A percentile compares a stretch with the other conserved stretches of the same genome.
Evolutionary conservation across 2,329 filamentous ascomycete genomes (phyloP).

Genomic region (Metarhizium anisopliae): DNA sequence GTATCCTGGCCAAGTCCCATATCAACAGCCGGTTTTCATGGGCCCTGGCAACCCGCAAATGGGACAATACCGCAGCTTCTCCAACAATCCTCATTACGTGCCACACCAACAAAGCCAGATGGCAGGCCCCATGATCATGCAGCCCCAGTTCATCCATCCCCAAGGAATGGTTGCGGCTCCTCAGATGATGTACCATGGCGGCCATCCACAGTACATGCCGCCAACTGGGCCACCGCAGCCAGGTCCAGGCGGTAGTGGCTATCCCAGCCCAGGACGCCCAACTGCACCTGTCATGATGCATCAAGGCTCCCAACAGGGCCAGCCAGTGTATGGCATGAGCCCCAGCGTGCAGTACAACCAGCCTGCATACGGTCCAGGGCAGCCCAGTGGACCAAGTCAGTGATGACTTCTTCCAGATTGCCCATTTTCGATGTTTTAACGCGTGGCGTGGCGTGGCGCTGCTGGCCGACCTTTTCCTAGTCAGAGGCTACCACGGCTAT

Average conservation of each 20-base stretch:
- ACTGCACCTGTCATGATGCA: slow-evolving; percentile 86
- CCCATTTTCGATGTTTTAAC: background rate
- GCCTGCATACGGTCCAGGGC: slow-evolving; percentile 61
- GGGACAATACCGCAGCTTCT: slow-evolving; percentile 60
- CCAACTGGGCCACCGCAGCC: slow-evolving; percentile 46
- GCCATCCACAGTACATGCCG: slow-evolving; percentile 55
- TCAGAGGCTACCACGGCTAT: background rate
- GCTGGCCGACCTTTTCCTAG: background rate
- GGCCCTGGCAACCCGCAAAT: slow-evolving; percentile 62
- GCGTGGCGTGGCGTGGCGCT: background rate
- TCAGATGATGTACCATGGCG: slow-evolving; percentile 76
- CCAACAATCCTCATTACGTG: slow-evolving; percentile 62
- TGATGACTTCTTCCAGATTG: slow-evolving; percentile 19
- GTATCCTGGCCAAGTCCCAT: slow-evolving; percentile 63
- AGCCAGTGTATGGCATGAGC: slow-evolving; percentile 68
- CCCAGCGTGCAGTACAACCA: slow-evolving; percentile 67
- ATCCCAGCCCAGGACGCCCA: slow-evolving; percentile 77
- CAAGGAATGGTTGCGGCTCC: slow-evolving; percentile 60
- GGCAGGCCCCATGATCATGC: slow-evolving; percentile 76
- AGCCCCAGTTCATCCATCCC: slow-evolving; percentile 65
- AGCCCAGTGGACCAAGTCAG: slow-evolving; percentile 63
- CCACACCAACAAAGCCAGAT: slow-evolving; percentile 62
- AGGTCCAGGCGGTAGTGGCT: slow-evolving; percentile 63
- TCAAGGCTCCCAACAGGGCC: slow-evolving; percentile 87
- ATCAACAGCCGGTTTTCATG: slow-evolving; percentile 65